Evolutionary conservation across 768 basidiomycete genomes (phyloP).

Genomic region (Mycena galopus): DNA sequence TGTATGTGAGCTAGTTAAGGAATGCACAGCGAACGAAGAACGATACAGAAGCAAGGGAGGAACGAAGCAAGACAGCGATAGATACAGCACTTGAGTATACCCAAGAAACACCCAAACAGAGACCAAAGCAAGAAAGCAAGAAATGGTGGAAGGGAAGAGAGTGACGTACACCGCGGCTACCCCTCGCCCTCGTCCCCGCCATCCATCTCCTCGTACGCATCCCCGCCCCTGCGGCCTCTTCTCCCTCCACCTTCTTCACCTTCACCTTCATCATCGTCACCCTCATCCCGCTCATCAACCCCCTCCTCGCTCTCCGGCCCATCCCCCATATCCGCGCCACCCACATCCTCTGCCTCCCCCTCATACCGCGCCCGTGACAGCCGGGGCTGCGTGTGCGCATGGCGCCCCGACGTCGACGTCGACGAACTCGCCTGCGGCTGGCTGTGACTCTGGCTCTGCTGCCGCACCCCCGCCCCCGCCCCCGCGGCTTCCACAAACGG

Average conservation of each 20-base stretch:
- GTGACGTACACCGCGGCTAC: not conserved
- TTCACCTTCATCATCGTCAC: not conserved
- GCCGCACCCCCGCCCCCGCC: not conserved
- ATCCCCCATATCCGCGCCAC: not conserved
- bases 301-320: slow-evolving; percentile 6
- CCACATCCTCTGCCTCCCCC: not conserved
- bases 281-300: not conserved
- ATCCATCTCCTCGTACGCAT: not conserved
- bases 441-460: not conserved
- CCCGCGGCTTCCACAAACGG: not conserved
- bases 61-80: not conserved
- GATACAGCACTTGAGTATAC: no score
- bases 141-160: not conserved
- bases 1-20: no score
- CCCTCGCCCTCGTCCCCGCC: not conserved
- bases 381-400: not conserved
- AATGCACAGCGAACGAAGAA: not conserved
- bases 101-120: not conserved
- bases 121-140: not conserved
- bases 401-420: not conserved
- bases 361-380: slow-evolving; percentile 1
- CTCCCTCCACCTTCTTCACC: not conserved
- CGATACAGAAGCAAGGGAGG: not conserved
- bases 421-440: not conserved
- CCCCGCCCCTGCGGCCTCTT: no score